A percentile compares a stretch with the other conserved stretches of the same genome.
Evolutionary conservation across 495 filamentous ascomycete species (phyloP).

Genomic region (Penicillium soppii): DNA sequence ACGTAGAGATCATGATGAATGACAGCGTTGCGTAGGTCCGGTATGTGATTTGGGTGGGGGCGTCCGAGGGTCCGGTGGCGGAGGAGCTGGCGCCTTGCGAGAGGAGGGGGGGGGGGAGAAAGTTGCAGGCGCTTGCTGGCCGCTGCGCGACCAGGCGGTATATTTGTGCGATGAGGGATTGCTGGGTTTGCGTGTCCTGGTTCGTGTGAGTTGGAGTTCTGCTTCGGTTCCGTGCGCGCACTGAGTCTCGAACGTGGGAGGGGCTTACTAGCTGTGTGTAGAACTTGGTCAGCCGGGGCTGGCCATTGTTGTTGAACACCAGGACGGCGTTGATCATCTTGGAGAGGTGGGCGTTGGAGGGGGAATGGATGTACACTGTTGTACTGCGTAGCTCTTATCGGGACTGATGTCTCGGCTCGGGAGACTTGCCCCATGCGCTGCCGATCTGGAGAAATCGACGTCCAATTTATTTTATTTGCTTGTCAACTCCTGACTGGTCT

Average conservation of each 20-base stretch:
- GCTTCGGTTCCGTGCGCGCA: background rate
- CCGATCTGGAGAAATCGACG: constrained; percentile 13
- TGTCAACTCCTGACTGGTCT: background rate
- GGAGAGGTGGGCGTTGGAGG: background rate
- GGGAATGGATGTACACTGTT: background rate
- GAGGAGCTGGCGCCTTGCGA: constrained; percentile 60
- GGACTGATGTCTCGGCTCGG: constrained; percentile 7
- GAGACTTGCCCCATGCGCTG: constrained; percentile 13
- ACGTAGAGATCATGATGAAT: constrained; percentile 98
- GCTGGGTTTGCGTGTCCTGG: constrained; percentile 91
- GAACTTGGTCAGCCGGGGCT: constrained; percentile 96
- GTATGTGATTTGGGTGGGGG: constrained; percentile 95
- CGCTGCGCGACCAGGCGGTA: constrained; percentile 95
- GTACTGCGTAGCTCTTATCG: background rate
- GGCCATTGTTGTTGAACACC: constrained; percentile 97
- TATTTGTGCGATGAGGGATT: constrained; percentile 94
- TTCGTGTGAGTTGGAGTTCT: constrained; percentile 6
- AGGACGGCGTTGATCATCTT: constrained; percentile 98
- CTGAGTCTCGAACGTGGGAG: background rate
- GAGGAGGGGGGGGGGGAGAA: constrained; percentile 78
- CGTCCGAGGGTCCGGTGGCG: constrained; percentile 68
- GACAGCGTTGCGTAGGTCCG: constrained; percentile 97
- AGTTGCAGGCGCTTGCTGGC: constrained; percentile 87
- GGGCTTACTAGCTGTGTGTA: constrained; percentile 88
- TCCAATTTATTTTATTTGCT: background rate